Evolutionary conservation across 106 monocot species (phyloP).

Genomic region (Dactylorhiza incarnata): DNA sequence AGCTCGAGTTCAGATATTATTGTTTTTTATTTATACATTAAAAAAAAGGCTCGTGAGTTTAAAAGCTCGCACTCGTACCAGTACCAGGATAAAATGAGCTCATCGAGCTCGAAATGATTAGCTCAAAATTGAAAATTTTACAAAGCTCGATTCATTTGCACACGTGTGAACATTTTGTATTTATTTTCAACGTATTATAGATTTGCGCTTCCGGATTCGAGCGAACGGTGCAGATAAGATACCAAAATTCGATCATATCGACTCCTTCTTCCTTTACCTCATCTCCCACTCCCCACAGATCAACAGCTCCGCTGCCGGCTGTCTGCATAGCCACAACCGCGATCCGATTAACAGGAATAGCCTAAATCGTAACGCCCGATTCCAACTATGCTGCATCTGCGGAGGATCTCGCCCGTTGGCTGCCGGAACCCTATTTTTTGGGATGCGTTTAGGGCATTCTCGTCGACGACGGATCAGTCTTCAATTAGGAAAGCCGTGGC

Average conservation of each 20-base stretch:
- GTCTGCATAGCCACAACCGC: not conserved
- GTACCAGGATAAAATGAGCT: too few relatives aligned
- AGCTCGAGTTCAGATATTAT: too few relatives aligned
- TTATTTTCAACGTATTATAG: too few relatives aligned
- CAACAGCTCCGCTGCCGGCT: not conserved
- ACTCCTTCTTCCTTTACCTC: not conserved
- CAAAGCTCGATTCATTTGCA: too few relatives aligned
- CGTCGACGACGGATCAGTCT: not conserved
- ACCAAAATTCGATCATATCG: not conserved
- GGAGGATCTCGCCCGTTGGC: slow-evolving; percentile 1
- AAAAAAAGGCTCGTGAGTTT: too few relatives aligned
- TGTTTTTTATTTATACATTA: too few relatives aligned
- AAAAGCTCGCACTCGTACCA: too few relatives aligned
- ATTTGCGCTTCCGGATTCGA: not conserved
- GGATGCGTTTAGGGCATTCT: slow-evolving; percentile 2
- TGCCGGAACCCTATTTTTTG: not conserved
- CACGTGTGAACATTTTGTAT: too few relatives aligned
- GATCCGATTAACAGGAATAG: not conserved
- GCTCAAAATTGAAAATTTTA: too few relatives aligned
- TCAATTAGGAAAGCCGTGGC: not conserved
- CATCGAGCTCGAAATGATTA: too few relatives aligned
- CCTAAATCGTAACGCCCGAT: not conserved
- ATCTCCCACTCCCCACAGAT: not conserved
- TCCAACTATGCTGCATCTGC: not conserved
- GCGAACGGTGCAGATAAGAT: not conserved